These are phyloP conservation scores for Loxodes magnus DNA, from an alignment of 73 alveolate species.

Conservation along the genomic window DNA sequence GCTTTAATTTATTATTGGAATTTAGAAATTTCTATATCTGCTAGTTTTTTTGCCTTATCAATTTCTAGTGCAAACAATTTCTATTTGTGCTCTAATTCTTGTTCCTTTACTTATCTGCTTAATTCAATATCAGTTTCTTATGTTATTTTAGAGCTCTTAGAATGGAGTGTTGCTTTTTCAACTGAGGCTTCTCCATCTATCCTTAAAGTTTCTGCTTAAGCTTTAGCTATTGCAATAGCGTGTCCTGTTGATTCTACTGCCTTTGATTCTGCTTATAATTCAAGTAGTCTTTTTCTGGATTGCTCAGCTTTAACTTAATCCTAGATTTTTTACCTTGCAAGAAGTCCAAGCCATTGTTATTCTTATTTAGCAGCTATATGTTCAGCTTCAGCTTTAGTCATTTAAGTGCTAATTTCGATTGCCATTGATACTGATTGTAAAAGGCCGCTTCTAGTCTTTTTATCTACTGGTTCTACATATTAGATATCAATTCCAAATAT, in stretches of 20 bases:
- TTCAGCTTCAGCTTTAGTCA: slow-evolving; percentile 66
- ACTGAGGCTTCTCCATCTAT: slow-evolving; percentile 52
- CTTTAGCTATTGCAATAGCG: slow-evolving; percentile 74
- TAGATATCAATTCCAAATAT: slow-evolving; percentile 55
- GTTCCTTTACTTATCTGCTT: slow-evolving; percentile 19
- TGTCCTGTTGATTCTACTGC: slow-evolving; percentile 40
- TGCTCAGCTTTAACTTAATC: slow-evolving; percentile 54
- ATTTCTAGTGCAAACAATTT: slow-evolving; percentile 49
- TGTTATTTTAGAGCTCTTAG: slow-evolving; percentile 43
- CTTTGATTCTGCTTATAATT: slow-evolving; percentile 17
- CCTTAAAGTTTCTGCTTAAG: slow-evolving; percentile 39
- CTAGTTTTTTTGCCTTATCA: slow-evolving; percentile 39
- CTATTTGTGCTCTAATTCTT: slow-evolving; percentile 27
- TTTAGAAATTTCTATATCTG: slow-evolving; percentile 48
- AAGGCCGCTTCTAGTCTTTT: slow-evolving; percentile 35
- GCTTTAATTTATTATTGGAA: slow-evolving; percentile 49
- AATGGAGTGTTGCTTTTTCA: slow-evolving; percentile 36
- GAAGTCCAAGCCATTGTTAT: slow-evolving; percentile 57
- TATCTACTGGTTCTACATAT: slow-evolving; percentile 53
- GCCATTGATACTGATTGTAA: slow-evolving; percentile 45
- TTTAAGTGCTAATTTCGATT: slow-evolving; percentile 61
- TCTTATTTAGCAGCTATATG: slow-evolving; percentile 58
- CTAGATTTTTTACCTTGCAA: slow-evolving; percentile 48
- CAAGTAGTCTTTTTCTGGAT: slow-evolving; percentile 17
- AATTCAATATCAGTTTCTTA: slow-evolving; percentile 41